Percentiles rank a stretch among this genome's conserved stretches.
phyloP scores from a whole-genome alignment of 306 rosid genomes.

The Lathyrus sativus region DNA sequence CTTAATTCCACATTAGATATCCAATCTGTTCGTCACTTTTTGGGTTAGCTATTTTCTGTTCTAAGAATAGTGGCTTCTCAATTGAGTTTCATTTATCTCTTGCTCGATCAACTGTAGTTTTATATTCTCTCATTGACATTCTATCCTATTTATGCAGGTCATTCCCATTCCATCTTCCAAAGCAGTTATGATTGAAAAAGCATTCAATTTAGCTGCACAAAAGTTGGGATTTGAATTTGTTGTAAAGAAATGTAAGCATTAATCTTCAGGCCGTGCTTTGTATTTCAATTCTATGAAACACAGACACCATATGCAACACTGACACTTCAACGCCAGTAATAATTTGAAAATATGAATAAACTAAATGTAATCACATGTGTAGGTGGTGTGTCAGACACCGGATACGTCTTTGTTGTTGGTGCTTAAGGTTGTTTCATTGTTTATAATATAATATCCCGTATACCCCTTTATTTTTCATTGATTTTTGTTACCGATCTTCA shows the following conservation, averaged over 20 bases:
- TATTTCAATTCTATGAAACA: not conserved
- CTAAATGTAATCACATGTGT: too few species aligned
- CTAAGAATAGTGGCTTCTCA: slow-evolving; percentile 22
- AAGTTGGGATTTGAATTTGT: slow-evolving; percentile 73
- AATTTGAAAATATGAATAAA: too few species aligned
- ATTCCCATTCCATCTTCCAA: slow-evolving; percentile 82
- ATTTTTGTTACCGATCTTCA: slow-evolving; percentile 31
- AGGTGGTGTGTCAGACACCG: too few species aligned
- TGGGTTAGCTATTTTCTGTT: slow-evolving; percentile 32
- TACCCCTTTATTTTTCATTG: slow-evolving; percentile 20
- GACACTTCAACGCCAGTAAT: too few species aligned
- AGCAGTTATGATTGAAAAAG: slow-evolving; percentile 61
- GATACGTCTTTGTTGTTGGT: too few species aligned
- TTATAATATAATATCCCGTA: slow-evolving; percentile 1
- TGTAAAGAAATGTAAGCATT: slow-evolving; percentile 57
- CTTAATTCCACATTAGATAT: slow-evolving; percentile 23
- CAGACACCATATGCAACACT: too few species aligned
- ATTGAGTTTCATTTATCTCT: not conserved
- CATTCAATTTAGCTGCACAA: slow-evolving; percentile 85
- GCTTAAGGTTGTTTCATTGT: not conserved
- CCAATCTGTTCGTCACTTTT: slow-evolving; percentile 14
- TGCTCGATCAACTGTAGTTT: slow-evolving; percentile 20
- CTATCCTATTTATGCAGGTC: slow-evolving; percentile 58
- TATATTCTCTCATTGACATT: slow-evolving; percentile 18
- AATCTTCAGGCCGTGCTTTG: slow-evolving; percentile 29